Conservation (phyloP, 768 basidiomycete genomes). For the Tricholoma terreum region DNA sequence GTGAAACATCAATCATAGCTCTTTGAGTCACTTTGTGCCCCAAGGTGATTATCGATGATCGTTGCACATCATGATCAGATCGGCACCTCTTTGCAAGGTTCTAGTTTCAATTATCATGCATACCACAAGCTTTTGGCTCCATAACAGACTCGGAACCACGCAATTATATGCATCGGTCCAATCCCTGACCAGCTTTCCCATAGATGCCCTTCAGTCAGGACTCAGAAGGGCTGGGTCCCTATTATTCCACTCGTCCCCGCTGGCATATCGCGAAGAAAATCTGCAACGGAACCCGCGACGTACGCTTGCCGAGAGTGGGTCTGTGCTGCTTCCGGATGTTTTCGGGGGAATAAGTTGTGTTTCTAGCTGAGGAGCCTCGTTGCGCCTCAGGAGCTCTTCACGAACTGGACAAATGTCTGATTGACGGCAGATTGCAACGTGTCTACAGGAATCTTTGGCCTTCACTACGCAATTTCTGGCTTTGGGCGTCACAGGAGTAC, state of each 20-base stretch:
- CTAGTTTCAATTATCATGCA: too few species aligned
- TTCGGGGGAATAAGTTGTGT: not conserved
- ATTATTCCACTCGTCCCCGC: not conserved
- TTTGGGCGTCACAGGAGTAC: conserved; percentile 31
- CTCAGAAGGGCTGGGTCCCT: too few species aligned
- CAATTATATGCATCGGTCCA: too few species aligned
- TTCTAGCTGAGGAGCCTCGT: conserved; percentile 31
- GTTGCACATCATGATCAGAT: too few species aligned
- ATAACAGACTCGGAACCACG: too few species aligned
- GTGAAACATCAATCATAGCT: too few species aligned
- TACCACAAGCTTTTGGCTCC: too few species aligned
- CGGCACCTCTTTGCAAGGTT: too few species aligned
- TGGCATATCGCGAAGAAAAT: not conserved
- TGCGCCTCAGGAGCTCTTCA: conserved; percentile 36
- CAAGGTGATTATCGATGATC: too few species aligned
- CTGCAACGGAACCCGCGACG: not conserved
- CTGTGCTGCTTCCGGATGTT: not conserved
- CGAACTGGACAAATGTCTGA: conserved; percentile 38
- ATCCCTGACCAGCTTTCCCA: too few species aligned
- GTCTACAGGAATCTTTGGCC: conserved; percentile 52
- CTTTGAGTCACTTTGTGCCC: too few species aligned
- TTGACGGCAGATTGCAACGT: conserved; percentile 41
- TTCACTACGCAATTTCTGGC: conserved; percentile 47
- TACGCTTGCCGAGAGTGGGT: not conserved
- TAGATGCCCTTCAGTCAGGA: too few species aligned